These are phyloP conservation scores for Saksenaea vasiformis DNA, from an alignment of 371 early-diverging fungal species.

Conservation along the genomic window DNA sequence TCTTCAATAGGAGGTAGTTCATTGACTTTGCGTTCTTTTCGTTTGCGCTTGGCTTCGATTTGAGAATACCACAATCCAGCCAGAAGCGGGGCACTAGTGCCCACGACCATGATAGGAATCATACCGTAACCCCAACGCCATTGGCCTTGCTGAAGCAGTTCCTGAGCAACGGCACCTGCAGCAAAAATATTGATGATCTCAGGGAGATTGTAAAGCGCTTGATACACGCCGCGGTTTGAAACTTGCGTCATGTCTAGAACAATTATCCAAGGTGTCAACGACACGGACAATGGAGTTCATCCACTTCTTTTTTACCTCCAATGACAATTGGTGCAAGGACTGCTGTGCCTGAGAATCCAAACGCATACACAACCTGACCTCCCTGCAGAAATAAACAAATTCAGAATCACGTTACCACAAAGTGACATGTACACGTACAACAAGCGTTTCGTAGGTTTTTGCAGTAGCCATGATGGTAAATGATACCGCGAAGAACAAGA, in stretches of 20 bases:
- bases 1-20: neutral
- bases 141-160: conserved; percentile 1
- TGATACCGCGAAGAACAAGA: conserved; percentile 17
- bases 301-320: conserved; percentile 32
- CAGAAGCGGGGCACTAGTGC: conserved; percentile 32
- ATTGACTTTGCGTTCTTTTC: conserved; percentile 10
- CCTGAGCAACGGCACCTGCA: conserved; percentile 22
- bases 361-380: conserved; percentile 37
- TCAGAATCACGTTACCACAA: neutral
- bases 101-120: conserved; percentile 32
- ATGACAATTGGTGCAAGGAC: conserved; percentile 38
- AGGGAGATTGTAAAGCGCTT: conserved; percentile 42
- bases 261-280: too few species aligned
- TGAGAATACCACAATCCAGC: conserved; percentile 23
- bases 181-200: conserved; percentile 38
- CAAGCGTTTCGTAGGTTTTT: conserved; percentile 18
- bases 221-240: conserved; percentile 18
- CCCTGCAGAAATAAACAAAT: conserved; percentile 19
- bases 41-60: conserved; percentile 10
- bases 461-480: conserved; percentile 24
- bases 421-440: conserved; percentile 14
- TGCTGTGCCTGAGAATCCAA: conserved; percentile 34
- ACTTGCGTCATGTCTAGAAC: conserved; percentile 29
- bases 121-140: conserved; percentile 29
- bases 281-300: too few species aligned